phyloP scores from a whole-genome alignment of 2,329 filamentous ascomycete species.

The Penicillium janthinellum region DNA sequence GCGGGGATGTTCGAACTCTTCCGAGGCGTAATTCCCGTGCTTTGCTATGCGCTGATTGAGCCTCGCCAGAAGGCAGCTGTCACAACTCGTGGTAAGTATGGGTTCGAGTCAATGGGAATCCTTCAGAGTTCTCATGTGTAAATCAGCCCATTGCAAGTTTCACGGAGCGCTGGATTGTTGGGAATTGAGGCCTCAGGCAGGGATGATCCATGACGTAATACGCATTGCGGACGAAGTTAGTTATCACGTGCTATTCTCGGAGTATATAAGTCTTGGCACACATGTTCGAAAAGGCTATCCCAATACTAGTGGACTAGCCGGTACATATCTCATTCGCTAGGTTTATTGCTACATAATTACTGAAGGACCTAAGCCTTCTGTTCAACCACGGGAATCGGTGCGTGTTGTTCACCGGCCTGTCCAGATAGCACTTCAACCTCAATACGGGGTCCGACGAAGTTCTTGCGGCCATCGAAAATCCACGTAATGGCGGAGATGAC shows the following conservation, averaged over 20 bases:
- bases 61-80: not conserved
- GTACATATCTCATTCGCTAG: not conserved
- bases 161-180: conserved; percentile 24
- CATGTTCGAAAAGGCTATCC: not conserved
- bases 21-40: not conserved
- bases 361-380: conserved; percentile 8
- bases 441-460: conserved; percentile 57
- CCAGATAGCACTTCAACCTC: conserved; percentile 43
- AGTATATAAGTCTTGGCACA: conserved; percentile 1
- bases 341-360: not conserved
- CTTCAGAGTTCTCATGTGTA: not conserved
- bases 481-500: conserved; percentile 61
- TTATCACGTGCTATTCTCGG: conserved; percentile 12
- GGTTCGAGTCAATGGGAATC: not conserved
- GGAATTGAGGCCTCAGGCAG: conserved; percentile 19
- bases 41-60: not conserved
- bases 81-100: too few relatives aligned
- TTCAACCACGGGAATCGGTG: conserved; percentile 22
- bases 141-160: conserved; percentile 14
- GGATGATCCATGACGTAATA: conserved; percentile 13
- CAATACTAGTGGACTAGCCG: not conserved
- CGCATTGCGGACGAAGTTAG: not conserved
- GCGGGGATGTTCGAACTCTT: conserved; percentile 1
- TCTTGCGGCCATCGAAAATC: conserved; percentile 63
- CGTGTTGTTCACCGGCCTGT: conserved; percentile 18